Evolutionary conservation across 1,284 basidiomycete genomes (phyloP).

Genomic region (Pisolithus thermaeus): DNA sequence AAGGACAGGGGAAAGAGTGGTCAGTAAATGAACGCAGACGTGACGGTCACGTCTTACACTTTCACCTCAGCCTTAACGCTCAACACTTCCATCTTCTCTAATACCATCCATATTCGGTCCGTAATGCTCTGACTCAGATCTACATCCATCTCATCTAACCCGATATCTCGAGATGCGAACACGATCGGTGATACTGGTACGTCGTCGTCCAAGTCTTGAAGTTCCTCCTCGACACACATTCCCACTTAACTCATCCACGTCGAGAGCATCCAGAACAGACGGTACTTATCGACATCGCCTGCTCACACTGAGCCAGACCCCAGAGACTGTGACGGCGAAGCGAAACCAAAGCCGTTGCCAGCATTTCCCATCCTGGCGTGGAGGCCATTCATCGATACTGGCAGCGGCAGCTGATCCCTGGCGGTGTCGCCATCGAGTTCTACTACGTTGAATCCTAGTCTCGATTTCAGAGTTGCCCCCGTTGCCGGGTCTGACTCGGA

Average conservation of each 20-base stretch:
- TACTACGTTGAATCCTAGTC: no score
- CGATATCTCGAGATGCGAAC: background rate
- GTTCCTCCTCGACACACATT: no score
- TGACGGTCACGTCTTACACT: no score
- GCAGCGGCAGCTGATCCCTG: no score
- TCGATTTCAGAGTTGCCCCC: no score
- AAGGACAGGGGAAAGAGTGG: no score
- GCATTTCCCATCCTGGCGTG: background rate
- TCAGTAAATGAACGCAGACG: background rate
- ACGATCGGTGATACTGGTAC: background rate
- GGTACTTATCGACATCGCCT: conserved; percentile 20
- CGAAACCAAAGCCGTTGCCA: conserved; percentile 1
- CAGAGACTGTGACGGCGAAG: conserved; percentile 12
- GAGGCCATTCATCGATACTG: background rate
- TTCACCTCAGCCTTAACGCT: no score
- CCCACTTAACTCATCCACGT: background rate
- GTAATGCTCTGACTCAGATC: conserved; percentile 4
- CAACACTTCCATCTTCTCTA: conserved; percentile 22
- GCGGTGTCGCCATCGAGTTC: no score
- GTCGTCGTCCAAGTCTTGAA: background rate
- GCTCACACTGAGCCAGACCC: conserved; percentile 6
- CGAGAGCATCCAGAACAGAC: conserved; percentile 5
- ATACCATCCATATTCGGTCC: conserved; percentile 14
- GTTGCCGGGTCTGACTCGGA: no score
- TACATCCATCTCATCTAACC: background rate